These are phyloP conservation scores for Gynochthodes officinalis DNA, from an alignment of 257 asterid genomes.

Conservation along the genomic window DNA sequence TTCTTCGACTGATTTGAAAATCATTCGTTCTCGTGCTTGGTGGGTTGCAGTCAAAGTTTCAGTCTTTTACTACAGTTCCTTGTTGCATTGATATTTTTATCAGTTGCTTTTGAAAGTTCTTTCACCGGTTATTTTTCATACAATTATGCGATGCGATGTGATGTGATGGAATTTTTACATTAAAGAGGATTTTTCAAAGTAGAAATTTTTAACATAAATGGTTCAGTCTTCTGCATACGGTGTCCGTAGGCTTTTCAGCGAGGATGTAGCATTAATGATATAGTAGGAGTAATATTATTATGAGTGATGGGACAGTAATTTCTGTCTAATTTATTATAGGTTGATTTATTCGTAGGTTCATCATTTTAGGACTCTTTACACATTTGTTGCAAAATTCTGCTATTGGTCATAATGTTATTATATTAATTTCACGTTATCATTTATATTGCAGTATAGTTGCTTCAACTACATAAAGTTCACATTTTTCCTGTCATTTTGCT, in stretches of 20 bases:
- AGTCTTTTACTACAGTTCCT: neutral
- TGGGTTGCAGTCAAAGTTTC: slow-evolving; percentile 18
- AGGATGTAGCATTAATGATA: too few species aligned
- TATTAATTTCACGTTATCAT: neutral
- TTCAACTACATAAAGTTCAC: too few species aligned
- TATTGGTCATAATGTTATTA: neutral
- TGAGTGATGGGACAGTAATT: neutral
- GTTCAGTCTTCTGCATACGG: neutral
- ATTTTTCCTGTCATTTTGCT: neutral
- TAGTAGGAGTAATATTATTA: neutral
- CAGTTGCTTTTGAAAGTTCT: neutral
- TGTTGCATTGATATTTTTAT: neutral
- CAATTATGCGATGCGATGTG: neutral
- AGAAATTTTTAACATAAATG: neutral
- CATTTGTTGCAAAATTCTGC: neutral
- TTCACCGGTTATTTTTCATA: too few species aligned
- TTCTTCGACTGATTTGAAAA: slow-evolving; percentile 1
- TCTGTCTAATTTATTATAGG: neutral
- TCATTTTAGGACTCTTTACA: neutral
- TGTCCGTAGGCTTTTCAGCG: too few species aligned
- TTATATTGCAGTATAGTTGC: neutral
- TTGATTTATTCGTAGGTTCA: neutral
- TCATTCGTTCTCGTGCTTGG: slow-evolving; percentile 10
- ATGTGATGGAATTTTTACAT: neutral
- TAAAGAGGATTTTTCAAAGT: neutral